Base-by-base conservation (phyloP, 805 yeast genomes). In the Kuraishia hungarica region DNA sequence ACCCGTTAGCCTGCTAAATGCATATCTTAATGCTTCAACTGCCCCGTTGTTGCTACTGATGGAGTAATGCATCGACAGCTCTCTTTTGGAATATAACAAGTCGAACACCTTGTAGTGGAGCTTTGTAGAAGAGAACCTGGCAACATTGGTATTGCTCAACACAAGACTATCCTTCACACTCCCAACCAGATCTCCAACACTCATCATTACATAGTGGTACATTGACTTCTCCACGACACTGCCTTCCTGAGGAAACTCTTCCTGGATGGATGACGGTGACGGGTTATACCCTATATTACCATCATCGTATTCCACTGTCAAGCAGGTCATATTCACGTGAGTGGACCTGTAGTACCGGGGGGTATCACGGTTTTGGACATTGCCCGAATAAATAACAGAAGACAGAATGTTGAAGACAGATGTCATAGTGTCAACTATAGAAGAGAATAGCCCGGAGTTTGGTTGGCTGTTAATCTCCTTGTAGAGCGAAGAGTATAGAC, bases 31-130 rank as follows among this genome's bases (percentile, higher is more conserved):
- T 13, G 17, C 15, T 15, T 35, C 43, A 35, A 15, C 11, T 13
- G 11, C n/a, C 3, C 15, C 15, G 11, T 22, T 10, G 49, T 22
- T 20, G 49, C 5, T 19, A 11, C 20, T 47, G 24, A 47, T 22
- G 49, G 5, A 13, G 39, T 51, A 39, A 22, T 29, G 24, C 28
- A 53, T 56, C 2, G 54, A 43, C 51, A 58, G 49, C 20, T 15
- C 46, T 51, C 8, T 46, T 5, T 46, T 50, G 7, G 58, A 35
- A 52, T 69, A 68, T 19, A 70, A 56, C 24, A 69, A 55, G 53
- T 71, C 74, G 55, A 62, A 71, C 1, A 70, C 57, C 50, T 60
- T 62, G 51, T 66, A 65, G 50, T 70, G 72, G 2, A 70, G 59
- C 24, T 56, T 58, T 48, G 59, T 60, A 1, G 67, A 58, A 17